These are phyloP conservation scores for Chlorella sorokiniana DNA, from an alignment of 139 green algal genomes.

Conservation along the genomic window DNA sequence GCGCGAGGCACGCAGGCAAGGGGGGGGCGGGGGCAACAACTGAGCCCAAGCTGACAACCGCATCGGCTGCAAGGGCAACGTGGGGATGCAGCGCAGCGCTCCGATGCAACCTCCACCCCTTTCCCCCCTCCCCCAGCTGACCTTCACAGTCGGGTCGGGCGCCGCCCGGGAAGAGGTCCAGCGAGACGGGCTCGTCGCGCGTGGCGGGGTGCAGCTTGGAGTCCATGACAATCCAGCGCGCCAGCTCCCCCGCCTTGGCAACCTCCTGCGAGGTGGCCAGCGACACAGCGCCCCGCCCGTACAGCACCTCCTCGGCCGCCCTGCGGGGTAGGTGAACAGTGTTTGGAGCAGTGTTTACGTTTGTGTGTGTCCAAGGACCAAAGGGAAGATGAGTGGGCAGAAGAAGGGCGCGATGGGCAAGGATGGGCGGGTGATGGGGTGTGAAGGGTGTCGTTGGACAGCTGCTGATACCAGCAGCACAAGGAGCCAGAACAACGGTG, in stretches of 20 bases:
- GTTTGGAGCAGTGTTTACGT: background rate
- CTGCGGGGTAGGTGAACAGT: conserved; percentile 7
- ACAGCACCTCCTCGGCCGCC: conserved; percentile 67
- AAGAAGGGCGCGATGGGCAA: too few species aligned
- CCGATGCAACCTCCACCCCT: too few species aligned
- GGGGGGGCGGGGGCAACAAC: too few species aligned
- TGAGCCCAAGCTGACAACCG: too few species aligned
- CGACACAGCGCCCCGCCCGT: conserved; percentile 52
- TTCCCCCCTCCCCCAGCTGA: too few species aligned
- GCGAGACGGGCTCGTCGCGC: conserved; percentile 35
- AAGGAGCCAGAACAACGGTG: too few species aligned
- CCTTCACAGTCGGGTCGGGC: conserved; percentile 52
- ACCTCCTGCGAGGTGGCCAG: conserved; percentile 64
- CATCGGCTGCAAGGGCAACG: too few species aligned
- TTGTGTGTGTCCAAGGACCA: background rate
- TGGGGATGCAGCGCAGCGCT: too few species aligned
- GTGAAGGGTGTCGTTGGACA: background rate
- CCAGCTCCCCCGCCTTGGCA: conserved; percentile 55
- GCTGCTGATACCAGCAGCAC: too few species aligned
- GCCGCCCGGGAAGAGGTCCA: conserved; percentile 48
- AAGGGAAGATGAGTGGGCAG: too few species aligned
- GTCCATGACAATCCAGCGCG: conserved; percentile 63
- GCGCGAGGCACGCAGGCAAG: background rate
- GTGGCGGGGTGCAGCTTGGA: conserved; percentile 64
- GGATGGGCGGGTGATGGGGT: background rate